Base-by-base conservation (phyloP, 2,329 filamentous ascomycete species). In the Cladophialophora yegresii region DNA sequence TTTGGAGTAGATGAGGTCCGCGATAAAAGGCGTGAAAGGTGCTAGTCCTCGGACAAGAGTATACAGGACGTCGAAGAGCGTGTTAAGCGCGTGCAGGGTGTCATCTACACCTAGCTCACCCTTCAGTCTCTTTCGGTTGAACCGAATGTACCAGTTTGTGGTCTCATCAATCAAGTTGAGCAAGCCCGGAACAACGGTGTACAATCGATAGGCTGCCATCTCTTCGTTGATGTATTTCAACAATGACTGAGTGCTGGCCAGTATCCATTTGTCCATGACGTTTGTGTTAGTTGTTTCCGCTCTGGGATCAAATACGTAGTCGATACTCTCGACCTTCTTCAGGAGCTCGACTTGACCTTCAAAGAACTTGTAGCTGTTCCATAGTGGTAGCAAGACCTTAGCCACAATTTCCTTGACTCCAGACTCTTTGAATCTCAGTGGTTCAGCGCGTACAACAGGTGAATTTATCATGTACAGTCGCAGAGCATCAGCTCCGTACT, bases 281-380 rank as follows among this genome's bases (percentile, higher is more conserved):
- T 96, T 96, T 60, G 83, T 86, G 75, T 92, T 92, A 12, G 82
- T 85, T 65, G 86, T 84, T 76, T 90, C 89, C 71, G 88, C 85
- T 62, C 84, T 82, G 3, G 89, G 88, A 72, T 92, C 85, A 76
- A 91, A 95, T 58, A 84, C 76, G 73, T 89, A 96, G 69, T 92
- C 86, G 23, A 89, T 80, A 49, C 85, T 82, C 64, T 89, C 88
- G n/a, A 90, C 85, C 83, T 96, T 96, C 82, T 95, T 93, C 67
- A 93, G 80, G 6, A 96, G 81, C n/a, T 86, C 81, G 13, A 91
- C 89, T 77, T 96, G 92, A 51, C 90, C 90, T 64, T 91, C 89
- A 71, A 96, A 96, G 81, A 96, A 96, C 75, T 93, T 92, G 80
- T 92, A 96, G 73, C 89, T 92, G 78, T 96, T 96, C 91, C 92